Conservation (phyloP, 2,329 filamentous ascomycete species). For the Calonectria crousiana region DNA sequence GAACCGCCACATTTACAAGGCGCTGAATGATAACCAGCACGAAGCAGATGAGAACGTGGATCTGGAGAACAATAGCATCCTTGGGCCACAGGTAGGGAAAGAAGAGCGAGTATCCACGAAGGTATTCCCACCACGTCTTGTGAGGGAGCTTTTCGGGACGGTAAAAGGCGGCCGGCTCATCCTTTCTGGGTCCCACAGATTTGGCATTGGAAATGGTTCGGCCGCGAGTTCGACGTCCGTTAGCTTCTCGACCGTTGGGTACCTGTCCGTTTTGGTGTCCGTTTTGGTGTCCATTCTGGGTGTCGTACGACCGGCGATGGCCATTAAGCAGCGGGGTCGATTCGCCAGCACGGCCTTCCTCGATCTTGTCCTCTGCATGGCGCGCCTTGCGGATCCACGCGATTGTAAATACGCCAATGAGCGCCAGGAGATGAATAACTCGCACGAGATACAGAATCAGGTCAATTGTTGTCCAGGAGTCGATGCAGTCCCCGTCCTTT, state of each 20-base stretch:
- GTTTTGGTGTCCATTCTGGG: conserved; percentile 47
- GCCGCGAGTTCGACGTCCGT: conserved; percentile 49
- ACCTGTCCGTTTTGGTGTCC: conserved; percentile 44
- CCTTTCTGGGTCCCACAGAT: conserved; percentile 54
- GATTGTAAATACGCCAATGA: conserved; percentile 63
- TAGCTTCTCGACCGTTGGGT: conserved; percentile 38
- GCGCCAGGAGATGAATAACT: conserved; percentile 72
- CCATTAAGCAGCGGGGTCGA: conserved; percentile 71
- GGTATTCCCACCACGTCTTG: conserved; percentile 96
- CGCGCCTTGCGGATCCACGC: conserved; percentile 57
- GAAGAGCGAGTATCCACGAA: conserved; percentile 91
- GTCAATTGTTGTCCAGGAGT: conserved; percentile 65
- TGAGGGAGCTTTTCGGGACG: conserved; percentile 87
- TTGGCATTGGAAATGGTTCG: conserved; percentile 55
- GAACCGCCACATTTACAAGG: conserved; percentile 87
- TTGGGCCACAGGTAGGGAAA: conserved; percentile 97
- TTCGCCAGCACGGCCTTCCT: conserved; percentile 65
- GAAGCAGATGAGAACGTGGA: conserved; percentile 87
- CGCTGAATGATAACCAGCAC: conserved; percentile 83
- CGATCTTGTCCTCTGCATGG: conserved; percentile 51
- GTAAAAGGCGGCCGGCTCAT: conserved; percentile 85
- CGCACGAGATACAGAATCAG: conserved; percentile 76
- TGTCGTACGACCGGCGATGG: conserved; percentile 51
- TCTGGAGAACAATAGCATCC: conserved; percentile 78
- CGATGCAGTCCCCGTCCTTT: conserved; percentile 47